Conservation (phyloP, 345 rosid genomes). For the Lumnitzera littorea region DNA sequence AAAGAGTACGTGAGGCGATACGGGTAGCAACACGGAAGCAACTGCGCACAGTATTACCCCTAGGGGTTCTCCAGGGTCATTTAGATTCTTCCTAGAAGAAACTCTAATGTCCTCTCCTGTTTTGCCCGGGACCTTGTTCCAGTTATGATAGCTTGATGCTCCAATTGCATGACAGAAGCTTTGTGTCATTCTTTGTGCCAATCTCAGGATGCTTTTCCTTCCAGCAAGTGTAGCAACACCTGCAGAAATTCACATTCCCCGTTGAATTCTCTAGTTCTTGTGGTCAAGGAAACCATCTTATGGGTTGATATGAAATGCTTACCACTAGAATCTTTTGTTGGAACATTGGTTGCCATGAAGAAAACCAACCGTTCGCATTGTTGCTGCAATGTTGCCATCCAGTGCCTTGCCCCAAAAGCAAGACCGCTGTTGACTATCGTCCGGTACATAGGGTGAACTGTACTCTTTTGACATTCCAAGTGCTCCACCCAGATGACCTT, state of each 20-base stretch:
- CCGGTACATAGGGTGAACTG: slow-evolving; percentile 68
- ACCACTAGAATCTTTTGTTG: slow-evolving; percentile 96
- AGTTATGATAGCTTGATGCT: slow-evolving; percentile 90
- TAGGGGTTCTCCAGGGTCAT: slow-evolving; percentile 86
- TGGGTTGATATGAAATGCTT: background rate
- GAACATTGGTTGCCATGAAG: slow-evolving; percentile 99
- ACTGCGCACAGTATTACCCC: slow-evolving; percentile 90
- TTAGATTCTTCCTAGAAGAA: slow-evolving; percentile 85
- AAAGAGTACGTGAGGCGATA: slow-evolving; percentile 57
- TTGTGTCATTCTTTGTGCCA: slow-evolving; percentile 90
- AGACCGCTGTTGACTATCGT: slow-evolving; percentile 70
- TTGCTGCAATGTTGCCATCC: slow-evolving; percentile 79
- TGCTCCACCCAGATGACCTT: slow-evolving; percentile 98
- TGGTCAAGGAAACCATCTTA: background rate
- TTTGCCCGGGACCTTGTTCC: slow-evolving; percentile 80
- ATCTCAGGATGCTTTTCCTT: slow-evolving; percentile 83
- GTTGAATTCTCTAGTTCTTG: background rate
- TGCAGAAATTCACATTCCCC: slow-evolving; percentile 6
- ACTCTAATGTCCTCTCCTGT: slow-evolving; percentile 90
- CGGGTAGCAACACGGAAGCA: slow-evolving; percentile 81
- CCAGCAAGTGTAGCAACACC: slow-evolving; percentile 93
- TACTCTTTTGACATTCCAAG: slow-evolving; percentile 65
- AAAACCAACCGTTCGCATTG: slow-evolving; percentile 92
- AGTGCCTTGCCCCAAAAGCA: slow-evolving; percentile 92
- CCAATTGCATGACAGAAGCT: slow-evolving; percentile 75